Percentiles rank a stretch among this genome's conserved stretches.
phyloP scores from a whole-genome alignment of 768 basidiomycete species.

The Hygrocybe coccinea region DNA sequence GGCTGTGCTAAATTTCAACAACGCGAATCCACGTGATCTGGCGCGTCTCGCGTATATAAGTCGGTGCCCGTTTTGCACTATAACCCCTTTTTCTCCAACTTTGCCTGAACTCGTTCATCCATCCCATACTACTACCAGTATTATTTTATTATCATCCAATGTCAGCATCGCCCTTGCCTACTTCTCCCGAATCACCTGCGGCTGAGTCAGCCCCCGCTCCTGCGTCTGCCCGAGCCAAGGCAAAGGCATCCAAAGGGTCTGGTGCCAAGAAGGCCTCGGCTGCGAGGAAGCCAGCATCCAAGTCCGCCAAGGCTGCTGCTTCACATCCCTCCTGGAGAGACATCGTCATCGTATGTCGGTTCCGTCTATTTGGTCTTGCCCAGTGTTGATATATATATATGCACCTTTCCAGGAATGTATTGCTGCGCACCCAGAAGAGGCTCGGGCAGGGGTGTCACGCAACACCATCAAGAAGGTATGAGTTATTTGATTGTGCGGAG shows the following conservation, averaged over 20 bases:
- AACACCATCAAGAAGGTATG: conserved; percentile 76
- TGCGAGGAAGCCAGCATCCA: conserved; percentile 31
- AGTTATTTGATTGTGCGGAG: neutral
- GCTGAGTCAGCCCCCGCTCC: conserved; percentile 12
- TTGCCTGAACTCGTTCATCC: neutral
- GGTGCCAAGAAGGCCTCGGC: conserved; percentile 20
- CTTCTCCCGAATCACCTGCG: conserved; percentile 9
- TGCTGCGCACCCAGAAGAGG: conserved; percentile 61
- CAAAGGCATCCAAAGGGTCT: conserved; percentile 23
- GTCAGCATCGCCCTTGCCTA: conserved; percentile 26
- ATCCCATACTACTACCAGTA: neutral
- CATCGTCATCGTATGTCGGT: conserved; percentile 42
- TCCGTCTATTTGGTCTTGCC: neutral
- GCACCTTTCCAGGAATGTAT: conserved; percentile 68
- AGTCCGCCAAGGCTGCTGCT: conserved; percentile 24
- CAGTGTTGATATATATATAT: too few species aligned
- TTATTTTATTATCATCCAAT: conserved; percentile 12
- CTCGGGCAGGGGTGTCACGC: conserved; percentile 73
- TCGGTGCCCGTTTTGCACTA: neutral
- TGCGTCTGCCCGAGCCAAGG: conserved; percentile 21
- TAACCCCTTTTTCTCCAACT: conserved; percentile 6
- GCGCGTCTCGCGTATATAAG: neutral
- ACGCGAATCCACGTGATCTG: conserved; percentile 6
- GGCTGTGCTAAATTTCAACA: conserved; percentile 11
- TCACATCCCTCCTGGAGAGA: conserved; percentile 53